Evolutionary conservation across 306 rosid genomes (phyloP), one percentile per base, ranked within the genome.

Genomic region (Carpinus fangiana): DNA sequence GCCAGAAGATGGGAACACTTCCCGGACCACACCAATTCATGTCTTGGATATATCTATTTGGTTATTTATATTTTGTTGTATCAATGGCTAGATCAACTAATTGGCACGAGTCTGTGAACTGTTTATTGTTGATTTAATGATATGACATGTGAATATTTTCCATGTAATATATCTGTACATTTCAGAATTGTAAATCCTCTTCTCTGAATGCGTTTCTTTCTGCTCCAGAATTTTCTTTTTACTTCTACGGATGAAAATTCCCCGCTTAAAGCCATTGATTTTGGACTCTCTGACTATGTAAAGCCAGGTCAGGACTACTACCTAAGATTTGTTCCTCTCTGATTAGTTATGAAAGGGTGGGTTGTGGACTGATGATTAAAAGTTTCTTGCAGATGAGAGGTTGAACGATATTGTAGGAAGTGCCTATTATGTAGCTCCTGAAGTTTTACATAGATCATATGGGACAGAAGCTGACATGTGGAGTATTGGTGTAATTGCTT

Each of bases 341-440:
- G 54, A 45, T 78, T 67, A 70, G 23, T 66, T 59, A 41, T 47
- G 18, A 46, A 51, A 31, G 74, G 46, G 12, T 3, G 17, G 60
- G 31, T 48, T 73, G 26, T 31, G 47, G 57, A 52, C 82, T 77
- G 41, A 87, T 57, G 21, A 20, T 74, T 41, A 10, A 0, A 74
- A 18, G 18, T 50, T 77, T 77, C 16, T 76, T 76, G 82, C 88
- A 92, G 97, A 92, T 86, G 97, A 90, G 82, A 92, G 97, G 67
- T 73, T 92, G 86, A 90, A 92, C 73, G 97, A 92, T 81, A 92
- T 92, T 76, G 97, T 92, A 16, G 97, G 95, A 76, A 92, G 97
- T 81, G 93, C 97, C 68, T 90, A 92, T 81, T 92, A 90, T 79
- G 97, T 92, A 8, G 97, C 97, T 79, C 97, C 97, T n/a, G 97